A percentile compares a stretch with the other conserved stretches of the same genome.
Conservation (phyloP, 768 basidiomycete species). For the Floccularia luteovirens region DNA sequence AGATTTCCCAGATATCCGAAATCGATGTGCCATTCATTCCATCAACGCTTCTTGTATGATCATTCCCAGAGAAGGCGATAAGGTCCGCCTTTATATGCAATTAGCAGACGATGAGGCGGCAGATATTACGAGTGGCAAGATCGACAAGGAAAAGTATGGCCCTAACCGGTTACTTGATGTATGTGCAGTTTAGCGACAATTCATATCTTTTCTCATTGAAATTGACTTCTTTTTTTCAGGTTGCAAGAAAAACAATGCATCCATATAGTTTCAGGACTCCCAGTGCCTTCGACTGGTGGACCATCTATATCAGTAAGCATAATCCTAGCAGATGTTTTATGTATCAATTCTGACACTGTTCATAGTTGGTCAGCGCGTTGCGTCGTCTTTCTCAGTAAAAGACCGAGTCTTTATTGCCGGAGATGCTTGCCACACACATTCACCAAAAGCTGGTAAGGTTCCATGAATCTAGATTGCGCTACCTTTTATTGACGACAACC, state of each 20-base stretch:
- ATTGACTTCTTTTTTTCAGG: slow-evolving; percentile 21
- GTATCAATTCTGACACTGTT: neutral
- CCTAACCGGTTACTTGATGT: slow-evolving; percentile 50
- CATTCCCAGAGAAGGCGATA: slow-evolving; percentile 66
- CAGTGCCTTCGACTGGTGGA: slow-evolving; percentile 62
- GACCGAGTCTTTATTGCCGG: slow-evolving; percentile 72
- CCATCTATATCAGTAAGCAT: slow-evolving; percentile 57
- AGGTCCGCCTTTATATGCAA: slow-evolving; percentile 67
- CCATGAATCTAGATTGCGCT: neutral
- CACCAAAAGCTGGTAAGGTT: slow-evolving; percentile 50
- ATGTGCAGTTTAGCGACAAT: slow-evolving; percentile 7
- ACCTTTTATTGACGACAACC: neutral
- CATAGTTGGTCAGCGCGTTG: slow-evolving; percentile 69
- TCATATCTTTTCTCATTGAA: neutral
- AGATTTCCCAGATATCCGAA: slow-evolving; percentile 72
- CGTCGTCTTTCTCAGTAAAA: slow-evolving; percentile 49
- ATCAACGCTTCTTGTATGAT: slow-evolving; percentile 62
- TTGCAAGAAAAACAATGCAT: slow-evolving; percentile 44
- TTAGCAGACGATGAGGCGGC: slow-evolving; percentile 40
- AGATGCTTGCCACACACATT: slow-evolving; percentile 68
- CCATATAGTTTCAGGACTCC: slow-evolving; percentile 48
- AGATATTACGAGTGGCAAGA: slow-evolving; percentile 36
- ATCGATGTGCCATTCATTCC: slow-evolving; percentile 59
- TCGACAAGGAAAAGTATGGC: slow-evolving; percentile 44
- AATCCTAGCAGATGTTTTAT: neutral